Evolutionary conservation across 345 rosid genomes (phyloP).

Genomic region (Melastoma malabathricum): DNA sequence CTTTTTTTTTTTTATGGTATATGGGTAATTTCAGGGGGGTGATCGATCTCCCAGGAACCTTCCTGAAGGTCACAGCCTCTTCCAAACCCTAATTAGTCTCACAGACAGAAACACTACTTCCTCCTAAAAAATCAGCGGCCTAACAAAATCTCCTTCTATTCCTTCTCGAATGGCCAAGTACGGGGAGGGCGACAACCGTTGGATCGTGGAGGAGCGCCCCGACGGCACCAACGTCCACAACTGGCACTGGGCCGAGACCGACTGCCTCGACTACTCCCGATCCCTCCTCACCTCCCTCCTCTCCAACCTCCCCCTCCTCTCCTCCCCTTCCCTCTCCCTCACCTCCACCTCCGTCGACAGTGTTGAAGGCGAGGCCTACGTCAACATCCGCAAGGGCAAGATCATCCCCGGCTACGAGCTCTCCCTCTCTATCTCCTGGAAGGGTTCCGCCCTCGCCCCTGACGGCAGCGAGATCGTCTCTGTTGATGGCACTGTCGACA

Average conservation of each 20-base stretch:
- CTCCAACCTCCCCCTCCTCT: conserved; percentile 34
- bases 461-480: conserved; percentile 11
- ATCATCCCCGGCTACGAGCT: conserved; percentile 92
- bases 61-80: too few relatives aligned
- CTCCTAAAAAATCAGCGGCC: too few relatives aligned
- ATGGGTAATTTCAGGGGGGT: too few relatives aligned
- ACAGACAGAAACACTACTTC: too few relatives aligned
- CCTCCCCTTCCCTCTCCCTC: conserved; percentile 53
- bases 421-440: conserved; percentile 57
- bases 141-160: too few relatives aligned
- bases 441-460: conserved; percentile 72
- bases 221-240: conserved; percentile 97
- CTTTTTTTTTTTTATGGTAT: too few relatives aligned
- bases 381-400: conserved; percentile 83
- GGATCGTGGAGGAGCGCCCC: conserved; percentile 96
- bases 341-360: conserved; percentile 53
- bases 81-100: too few relatives aligned
- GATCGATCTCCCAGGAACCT: too few relatives aligned
- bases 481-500: conserved; percentile 65
- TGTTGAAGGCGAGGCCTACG: conserved; percentile 90
- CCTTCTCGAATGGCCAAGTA: too few relatives aligned
- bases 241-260: conserved; percentile 99
- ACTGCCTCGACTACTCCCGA: conserved; percentile 88
- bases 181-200: conserved; percentile 98
- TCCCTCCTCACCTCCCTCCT: conserved; percentile 44